These are phyloP conservation scores for Salix caprea DNA, from an alignment of 345 rosid genomes.

Conservation along the genomic window DNA sequence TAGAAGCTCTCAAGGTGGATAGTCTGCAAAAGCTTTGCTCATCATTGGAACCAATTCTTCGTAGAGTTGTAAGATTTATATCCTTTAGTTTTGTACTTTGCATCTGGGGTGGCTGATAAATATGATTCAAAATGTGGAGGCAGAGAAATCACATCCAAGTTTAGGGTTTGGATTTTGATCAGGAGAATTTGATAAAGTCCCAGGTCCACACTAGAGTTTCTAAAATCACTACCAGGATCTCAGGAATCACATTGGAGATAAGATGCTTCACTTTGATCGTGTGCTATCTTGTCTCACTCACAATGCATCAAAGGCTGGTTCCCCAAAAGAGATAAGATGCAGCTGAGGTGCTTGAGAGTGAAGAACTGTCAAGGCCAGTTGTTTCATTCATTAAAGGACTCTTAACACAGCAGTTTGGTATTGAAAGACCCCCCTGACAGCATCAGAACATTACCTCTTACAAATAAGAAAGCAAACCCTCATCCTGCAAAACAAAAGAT, in stretches of 20 bases:
- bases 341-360: neutral
- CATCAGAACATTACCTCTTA: neutral
- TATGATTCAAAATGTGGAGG: neutral
- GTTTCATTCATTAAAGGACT: neutral
- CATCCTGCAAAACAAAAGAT: neutral
- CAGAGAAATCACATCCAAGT: too few species aligned
- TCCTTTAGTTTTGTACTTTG: neutral
- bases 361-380: neutral
- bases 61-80: slow-evolving; percentile 77
- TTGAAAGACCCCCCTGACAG: neutral
- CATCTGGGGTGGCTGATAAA: neutral
- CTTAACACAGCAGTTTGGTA: neutral
- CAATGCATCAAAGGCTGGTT: neutral
- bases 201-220: too few species aligned
- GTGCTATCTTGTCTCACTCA: neutral
- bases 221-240: too few species aligned
- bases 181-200: too few species aligned
- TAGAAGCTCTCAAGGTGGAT: slow-evolving; percentile 94
- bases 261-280: neutral
- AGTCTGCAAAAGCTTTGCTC: slow-evolving; percentile 97
- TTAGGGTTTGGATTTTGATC: too few species aligned
- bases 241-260: neutral
- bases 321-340: too few species aligned
- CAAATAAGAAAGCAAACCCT: neutral
- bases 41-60: slow-evolving; percentile 93